Evolutionary conservation across 768 basidiomycete genomes (phyloP).

Genomic region (Collybiopsis confluens): DNA sequence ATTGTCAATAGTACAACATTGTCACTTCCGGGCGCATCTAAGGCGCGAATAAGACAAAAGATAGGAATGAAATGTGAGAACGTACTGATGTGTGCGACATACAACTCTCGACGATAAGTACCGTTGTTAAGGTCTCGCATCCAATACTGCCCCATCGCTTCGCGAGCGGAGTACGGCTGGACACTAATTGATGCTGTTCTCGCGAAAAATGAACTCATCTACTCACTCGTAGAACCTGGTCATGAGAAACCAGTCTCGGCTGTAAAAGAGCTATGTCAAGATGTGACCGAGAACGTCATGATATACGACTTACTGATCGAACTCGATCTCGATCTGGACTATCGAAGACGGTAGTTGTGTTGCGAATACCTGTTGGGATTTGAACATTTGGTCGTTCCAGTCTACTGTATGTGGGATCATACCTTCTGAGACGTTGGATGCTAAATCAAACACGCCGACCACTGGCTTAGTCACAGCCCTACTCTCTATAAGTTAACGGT

Average conservation of each 20-base stretch:
- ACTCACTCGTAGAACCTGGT: slow-evolving; percentile 83
- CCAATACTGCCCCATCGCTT: slow-evolving; percentile 95
- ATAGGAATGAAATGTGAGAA: not conserved
- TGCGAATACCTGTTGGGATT: slow-evolving; percentile 71
- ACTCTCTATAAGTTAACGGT: slow-evolving; percentile 6
- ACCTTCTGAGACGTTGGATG: slow-evolving; percentile 94
- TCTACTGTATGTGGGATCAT: not conserved
- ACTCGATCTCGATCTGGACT: slow-evolving; percentile 84
- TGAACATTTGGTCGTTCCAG: not conserved
- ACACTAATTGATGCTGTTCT: not conserved
- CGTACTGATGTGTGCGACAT: slow-evolving; percentile 91
- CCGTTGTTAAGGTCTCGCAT: slow-evolving; percentile 93
- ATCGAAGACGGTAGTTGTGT: slow-evolving; percentile 98
- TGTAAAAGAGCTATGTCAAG: slow-evolving; percentile 22
- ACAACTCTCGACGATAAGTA: slow-evolving; percentile 74
- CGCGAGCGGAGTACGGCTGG: slow-evolving; percentile 85
- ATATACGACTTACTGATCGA: slow-evolving; percentile 52
- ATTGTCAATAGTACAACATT: slow-evolving; percentile 78
- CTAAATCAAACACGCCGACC: slow-evolving; percentile 94
- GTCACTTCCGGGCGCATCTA: slow-evolving; percentile 77
- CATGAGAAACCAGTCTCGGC: slow-evolving; percentile 83
- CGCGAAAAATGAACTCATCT: not conserved
- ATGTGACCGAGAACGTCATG: not conserved
- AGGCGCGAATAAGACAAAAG: slow-evolving; percentile 3
- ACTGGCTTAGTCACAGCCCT: slow-evolving; percentile 95